Evolutionary conservation across 1,284 basidiomycete genomes (phyloP), one percentile per base, ranked within the genome.

Genomic region (Tranzscheliella williamsii): DNA sequence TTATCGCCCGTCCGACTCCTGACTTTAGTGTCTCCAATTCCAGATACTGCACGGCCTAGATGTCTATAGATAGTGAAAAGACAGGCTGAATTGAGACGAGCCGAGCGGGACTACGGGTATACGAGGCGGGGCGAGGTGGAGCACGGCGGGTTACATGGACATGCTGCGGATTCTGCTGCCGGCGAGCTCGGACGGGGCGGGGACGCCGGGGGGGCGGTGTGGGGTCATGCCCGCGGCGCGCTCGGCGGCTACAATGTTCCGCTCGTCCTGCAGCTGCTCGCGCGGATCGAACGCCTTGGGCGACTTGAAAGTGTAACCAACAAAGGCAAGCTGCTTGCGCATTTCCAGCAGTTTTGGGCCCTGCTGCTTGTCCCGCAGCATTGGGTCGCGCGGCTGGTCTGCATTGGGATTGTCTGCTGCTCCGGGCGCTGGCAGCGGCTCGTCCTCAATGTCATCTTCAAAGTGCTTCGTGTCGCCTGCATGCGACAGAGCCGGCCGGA

Each of bases 341-440:
- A 93, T 87, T 73, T 90, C 86, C 68, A 96, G 82, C 52, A 95
- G 86, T 73, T 90, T 84, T 53, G 85, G 83, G 21, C 93, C 92
- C 73, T 95, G 87, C 42, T 86, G 81, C 75, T 86, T 86, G 80
- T 95, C 85, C 43, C 86, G 83, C 43, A 96, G 83, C 72, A 97
- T 81, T 9, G 90, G 91, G 79, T 96, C 93, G 58, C 87, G 85
- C 20, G 91, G 91, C 40, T 86, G 85, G 70, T 92, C 88, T 1
- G 54, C 60, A 26, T 58, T 57, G 11, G 62, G 48, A 44, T 85
- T 83, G 41, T 87, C 84, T 12, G 86, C 87, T 50, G 89, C 89
- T 72, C 91, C 91, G 16, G 90, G 90, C 54, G 91, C 88, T 36
- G 89, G 87, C 26, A 95, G 84, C 45, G 90, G 90, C 86, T 92